phyloP scores from a whole-genome alignment of 768 basidiomycete species.

The Glaciozyma martinii region DNA sequence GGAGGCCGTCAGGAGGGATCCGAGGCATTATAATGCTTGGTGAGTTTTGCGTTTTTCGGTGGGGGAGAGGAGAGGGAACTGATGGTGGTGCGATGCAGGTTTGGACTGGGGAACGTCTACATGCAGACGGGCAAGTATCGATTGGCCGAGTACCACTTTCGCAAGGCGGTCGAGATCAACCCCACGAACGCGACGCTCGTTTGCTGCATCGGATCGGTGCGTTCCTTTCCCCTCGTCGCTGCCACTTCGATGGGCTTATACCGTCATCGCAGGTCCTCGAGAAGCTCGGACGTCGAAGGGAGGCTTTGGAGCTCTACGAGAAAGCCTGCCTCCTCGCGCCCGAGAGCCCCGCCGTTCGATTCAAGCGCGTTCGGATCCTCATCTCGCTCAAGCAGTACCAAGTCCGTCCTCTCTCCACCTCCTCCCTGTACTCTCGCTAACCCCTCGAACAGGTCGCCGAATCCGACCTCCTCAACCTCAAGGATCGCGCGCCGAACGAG shows the following conservation, averaged over 20 bases:
- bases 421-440: background rate
- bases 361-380: conserved; percentile 84
- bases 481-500: conserved; percentile 80
- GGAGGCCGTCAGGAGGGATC: conserved; percentile 78
- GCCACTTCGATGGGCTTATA: background rate
- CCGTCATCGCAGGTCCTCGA: conserved; percentile 62
- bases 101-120: conserved; percentile 96
- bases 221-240: conserved; percentile 39
- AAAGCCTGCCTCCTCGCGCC: conserved; percentile 69
- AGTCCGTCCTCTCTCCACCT: conserved; percentile 47
- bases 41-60: conserved; percentile 44
- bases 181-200: conserved; percentile 90
- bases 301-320: conserved; percentile 70
- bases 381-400: conserved; percentile 72
- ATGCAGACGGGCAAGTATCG: conserved; percentile 85
- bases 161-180: conserved; percentile 83
- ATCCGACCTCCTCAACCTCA: conserved; percentile 67
- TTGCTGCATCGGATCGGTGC: conserved; percentile 90
- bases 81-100: conserved; percentile 57
- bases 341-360: conserved; percentile 84
- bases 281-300: conserved; percentile 64
- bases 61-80: background rate
- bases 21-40: conserved; percentile 97
- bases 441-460: conserved; percentile 57
- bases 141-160: conserved; percentile 92